Conservation (phyloP, 208 protist genomes). For the Crithidia bombi region DNA sequence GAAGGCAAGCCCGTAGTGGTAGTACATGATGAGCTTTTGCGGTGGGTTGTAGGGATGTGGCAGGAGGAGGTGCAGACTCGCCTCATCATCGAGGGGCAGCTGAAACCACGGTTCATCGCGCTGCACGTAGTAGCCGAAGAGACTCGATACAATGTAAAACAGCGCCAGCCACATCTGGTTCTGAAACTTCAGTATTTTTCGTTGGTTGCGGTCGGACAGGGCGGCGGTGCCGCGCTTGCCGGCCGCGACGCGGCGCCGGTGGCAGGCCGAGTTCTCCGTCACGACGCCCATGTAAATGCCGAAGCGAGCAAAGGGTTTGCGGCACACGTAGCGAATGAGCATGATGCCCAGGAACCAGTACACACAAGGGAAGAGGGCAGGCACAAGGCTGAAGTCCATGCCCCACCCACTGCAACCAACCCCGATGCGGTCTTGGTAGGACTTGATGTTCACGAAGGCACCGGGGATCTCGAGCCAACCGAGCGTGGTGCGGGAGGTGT, state of each 20-base stretch:
- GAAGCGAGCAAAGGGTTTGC: slow-evolving; percentile 47
- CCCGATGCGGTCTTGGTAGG: slow-evolving; percentile 30
- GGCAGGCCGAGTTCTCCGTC: slow-evolving; percentile 37
- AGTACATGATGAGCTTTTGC: slow-evolving; percentile 54
- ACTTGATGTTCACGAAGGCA: slow-evolving; percentile 35
- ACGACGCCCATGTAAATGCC: slow-evolving; percentile 67
- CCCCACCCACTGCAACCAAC: slow-evolving; percentile 42
- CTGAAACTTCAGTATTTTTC: slow-evolving; percentile 70
- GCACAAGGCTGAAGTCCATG: slow-evolving; percentile 44
- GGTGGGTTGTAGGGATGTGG: slow-evolving; percentile 64
- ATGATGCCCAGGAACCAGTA: slow-evolving; percentile 60
- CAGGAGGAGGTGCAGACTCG: slow-evolving; percentile 40
- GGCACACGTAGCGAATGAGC: slow-evolving; percentile 51
- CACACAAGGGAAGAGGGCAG: slow-evolving; percentile 34
- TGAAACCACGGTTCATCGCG: slow-evolving; percentile 62
- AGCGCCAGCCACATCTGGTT: slow-evolving; percentile 74
- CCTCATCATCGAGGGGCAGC: slow-evolving; percentile 46
- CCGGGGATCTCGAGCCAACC: slow-evolving; percentile 25
- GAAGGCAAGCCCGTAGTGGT: slow-evolving; percentile 73
- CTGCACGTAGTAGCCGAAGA: slow-evolving; percentile 65
- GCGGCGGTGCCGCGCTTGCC: slow-evolving; percentile 33
- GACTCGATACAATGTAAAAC: slow-evolving; percentile 59
- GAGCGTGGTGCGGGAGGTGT: slow-evolving; percentile 32
- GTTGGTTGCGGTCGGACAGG: slow-evolving; percentile 37
- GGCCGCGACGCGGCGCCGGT: slow-evolving; percentile 25